These are phyloP conservation scores for Colletotrichum eleusines DNA, from an alignment of 2,329 filamentous ascomycete species.

Conservation along the genomic window DNA sequence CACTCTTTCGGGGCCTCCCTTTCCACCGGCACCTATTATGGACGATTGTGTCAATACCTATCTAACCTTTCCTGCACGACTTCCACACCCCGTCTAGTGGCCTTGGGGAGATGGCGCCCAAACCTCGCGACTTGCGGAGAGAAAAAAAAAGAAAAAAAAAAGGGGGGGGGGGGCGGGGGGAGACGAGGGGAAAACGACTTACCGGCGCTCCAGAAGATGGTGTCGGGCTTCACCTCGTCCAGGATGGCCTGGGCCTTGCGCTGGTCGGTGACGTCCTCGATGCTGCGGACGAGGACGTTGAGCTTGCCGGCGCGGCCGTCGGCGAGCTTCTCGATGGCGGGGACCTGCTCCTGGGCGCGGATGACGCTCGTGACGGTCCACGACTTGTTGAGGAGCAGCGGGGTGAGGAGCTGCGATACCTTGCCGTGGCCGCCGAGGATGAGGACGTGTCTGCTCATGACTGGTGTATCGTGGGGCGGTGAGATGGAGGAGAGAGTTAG, in stretches of 20 bases:
- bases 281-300: slow-evolving; percentile 75
- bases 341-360: slow-evolving; percentile 76
- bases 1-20: slow-evolving; percentile 66
- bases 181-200: slow-evolving; percentile 41
- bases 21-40: slow-evolving; percentile 66
- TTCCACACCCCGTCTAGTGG: neutral
- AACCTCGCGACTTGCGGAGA: slow-evolving; percentile 8
- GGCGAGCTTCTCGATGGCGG: slow-evolving; percentile 72
- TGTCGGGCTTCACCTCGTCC: slow-evolving; percentile 71
- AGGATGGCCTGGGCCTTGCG: slow-evolving; percentile 73
- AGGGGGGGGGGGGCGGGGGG: no score
- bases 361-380: slow-evolving; percentile 86
- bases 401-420: slow-evolving; percentile 79
- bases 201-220: slow-evolving; percentile 78
- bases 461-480: neutral
- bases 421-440: slow-evolving; percentile 87
- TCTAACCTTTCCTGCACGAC: neutral
- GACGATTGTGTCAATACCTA: slow-evolving; percentile 35
- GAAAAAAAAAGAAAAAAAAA: no score
- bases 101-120: neutral
- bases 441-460: slow-evolving; percentile 67
- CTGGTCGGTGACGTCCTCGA: slow-evolving; percentile 77
- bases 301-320: slow-evolving; percentile 71
- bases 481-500: no score
- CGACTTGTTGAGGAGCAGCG: slow-evolving; percentile 77